phyloP scores from a whole-genome alignment of 1,284 basidiomycete species.

The Sphagnurus paluster region DNA sequence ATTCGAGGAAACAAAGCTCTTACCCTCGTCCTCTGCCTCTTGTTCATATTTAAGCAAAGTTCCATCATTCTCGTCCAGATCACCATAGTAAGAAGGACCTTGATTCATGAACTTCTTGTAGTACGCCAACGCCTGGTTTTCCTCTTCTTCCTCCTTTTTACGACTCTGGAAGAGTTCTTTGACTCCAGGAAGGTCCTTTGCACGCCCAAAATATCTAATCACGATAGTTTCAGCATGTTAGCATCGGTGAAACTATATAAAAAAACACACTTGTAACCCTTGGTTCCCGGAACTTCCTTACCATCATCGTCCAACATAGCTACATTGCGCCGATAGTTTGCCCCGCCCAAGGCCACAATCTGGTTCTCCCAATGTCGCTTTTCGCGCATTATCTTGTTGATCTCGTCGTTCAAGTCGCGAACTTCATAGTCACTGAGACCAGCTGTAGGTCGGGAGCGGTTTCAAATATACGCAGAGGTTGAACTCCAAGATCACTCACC shows the following conservation, averaged over 20 bases:
- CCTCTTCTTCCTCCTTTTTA: slow-evolving; percentile 83
- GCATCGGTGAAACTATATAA: not conserved
- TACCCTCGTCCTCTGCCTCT: slow-evolving; percentile 75
- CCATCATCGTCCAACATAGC: slow-evolving; percentile 93
- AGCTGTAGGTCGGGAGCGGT: slow-evolving; percentile 45
- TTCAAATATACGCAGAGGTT: slow-evolving; percentile 1
- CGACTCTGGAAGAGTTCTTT: slow-evolving; percentile 89
- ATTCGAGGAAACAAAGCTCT: slow-evolving; percentile 18
- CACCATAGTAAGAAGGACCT: slow-evolving; percentile 89
- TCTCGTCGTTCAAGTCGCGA: slow-evolving; percentile 96
- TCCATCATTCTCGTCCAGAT: slow-evolving; percentile 83
- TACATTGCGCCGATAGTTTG: slow-evolving; percentile 91
- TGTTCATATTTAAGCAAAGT: slow-evolving; percentile 72
- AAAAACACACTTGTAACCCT: slow-evolving; percentile 89
- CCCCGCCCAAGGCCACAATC: slow-evolving; percentile 92
- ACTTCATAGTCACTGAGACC: slow-evolving; percentile 95
- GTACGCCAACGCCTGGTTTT: slow-evolving; percentile 73
- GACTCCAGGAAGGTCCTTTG: slow-evolving; percentile 95
- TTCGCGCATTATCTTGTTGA: slow-evolving; percentile 94
- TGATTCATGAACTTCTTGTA: slow-evolving; percentile 92
- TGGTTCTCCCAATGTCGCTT: slow-evolving; percentile 98
- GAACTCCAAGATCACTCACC: slow-evolving; percentile 50
- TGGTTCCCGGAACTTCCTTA: slow-evolving; percentile 94
- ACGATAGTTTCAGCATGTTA: slow-evolving; percentile 1
- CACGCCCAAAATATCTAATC: slow-evolving; percentile 91